These are phyloP conservation scores for Fraxinus ornus DNA, from an alignment of 305 asterid species.

Conservation along the genomic window DNA sequence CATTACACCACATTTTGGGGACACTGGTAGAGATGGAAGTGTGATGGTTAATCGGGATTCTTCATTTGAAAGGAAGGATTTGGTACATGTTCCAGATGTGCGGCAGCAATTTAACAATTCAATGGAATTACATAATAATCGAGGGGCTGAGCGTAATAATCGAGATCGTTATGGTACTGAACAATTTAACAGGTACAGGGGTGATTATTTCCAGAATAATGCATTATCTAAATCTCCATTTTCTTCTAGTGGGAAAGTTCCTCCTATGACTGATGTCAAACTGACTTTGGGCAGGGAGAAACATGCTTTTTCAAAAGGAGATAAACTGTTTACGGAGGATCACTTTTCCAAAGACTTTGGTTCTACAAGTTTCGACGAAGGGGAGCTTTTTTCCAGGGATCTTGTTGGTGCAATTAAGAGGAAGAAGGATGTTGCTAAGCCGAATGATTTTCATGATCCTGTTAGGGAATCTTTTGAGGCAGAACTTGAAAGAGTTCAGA, in stretches of 20 bases:
- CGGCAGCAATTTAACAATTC: conserved; percentile 47
- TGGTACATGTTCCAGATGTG: conserved; percentile 38
- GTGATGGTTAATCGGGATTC: conserved; percentile 46
- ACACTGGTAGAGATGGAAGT: conserved; percentile 39
- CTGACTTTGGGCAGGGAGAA: conserved; percentile 53
- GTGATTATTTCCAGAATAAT: conserved; percentile 47
- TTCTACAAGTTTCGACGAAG: conserved; percentile 68
- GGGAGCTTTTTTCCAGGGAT: conserved; percentile 73
- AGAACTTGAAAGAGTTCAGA: conserved; percentile 96
- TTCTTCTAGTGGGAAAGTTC: conserved; percentile 53
- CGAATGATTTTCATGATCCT: conserved; percentile 82
- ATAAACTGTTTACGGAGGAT: conserved; percentile 52
- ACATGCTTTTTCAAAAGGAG: conserved; percentile 46
- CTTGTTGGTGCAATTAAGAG: conserved; percentile 73
- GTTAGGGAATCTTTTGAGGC: conserved; percentile 96
- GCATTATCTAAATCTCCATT: conserved; percentile 38
- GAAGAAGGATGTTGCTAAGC: conserved; percentile 69
- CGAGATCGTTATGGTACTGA: conserved; percentile 54
- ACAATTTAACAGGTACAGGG: conserved; percentile 54
- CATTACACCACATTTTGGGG: conserved; percentile 45
- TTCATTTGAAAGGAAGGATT: conserved; percentile 54
- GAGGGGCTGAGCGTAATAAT: conserved; percentile 45
- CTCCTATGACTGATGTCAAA: conserved; percentile 43
- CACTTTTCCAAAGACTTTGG: conserved; percentile 47
- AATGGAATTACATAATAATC: conserved; percentile 43